These are phyloP conservation scores for Metschnikowia lunata DNA, from an alignment of 805 yeast genomes.

Conservation along the genomic window DNA sequence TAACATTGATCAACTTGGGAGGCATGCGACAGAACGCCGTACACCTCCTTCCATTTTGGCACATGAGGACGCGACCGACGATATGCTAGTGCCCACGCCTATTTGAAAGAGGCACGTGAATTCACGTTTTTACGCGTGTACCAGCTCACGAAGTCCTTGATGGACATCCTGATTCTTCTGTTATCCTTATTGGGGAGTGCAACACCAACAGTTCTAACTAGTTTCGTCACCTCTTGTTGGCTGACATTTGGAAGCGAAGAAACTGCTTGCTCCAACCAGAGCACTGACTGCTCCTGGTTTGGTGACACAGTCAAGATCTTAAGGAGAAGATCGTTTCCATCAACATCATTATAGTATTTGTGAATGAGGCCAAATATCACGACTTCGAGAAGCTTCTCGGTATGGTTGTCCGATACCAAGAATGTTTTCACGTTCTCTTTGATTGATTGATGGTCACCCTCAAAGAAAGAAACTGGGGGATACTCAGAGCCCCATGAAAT, in stretches of 20 bases:
- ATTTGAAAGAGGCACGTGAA: conserved; percentile 11
- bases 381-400: conserved; percentile 50
- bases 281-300: conserved; percentile 37
- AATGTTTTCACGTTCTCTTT: conserved; percentile 51
- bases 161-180: conserved; percentile 64
- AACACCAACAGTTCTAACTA: conserved; percentile 50
- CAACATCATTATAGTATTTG: conserved; percentile 68
- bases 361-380: conserved; percentile 65
- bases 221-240: conserved; percentile 61
- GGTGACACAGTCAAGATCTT: conserved; percentile 54
- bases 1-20: no score
- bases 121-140: conserved; percentile 70
- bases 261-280: conserved; percentile 62
- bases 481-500: conserved; percentile 77
- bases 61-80: no score
- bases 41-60: no score
- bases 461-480: conserved; percentile 72
- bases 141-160: conserved; percentile 80
- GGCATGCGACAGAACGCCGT: no score
- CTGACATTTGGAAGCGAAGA: conserved; percentile 61
- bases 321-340: conserved; percentile 69
- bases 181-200: conserved; percentile 67
- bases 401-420: conserved; percentile 42
- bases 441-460: conserved; percentile 37
- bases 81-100: not conserved